Conservation (phyloP, 2,329 filamentous ascomycete genomes). For the Claviceps monticola region DNA sequence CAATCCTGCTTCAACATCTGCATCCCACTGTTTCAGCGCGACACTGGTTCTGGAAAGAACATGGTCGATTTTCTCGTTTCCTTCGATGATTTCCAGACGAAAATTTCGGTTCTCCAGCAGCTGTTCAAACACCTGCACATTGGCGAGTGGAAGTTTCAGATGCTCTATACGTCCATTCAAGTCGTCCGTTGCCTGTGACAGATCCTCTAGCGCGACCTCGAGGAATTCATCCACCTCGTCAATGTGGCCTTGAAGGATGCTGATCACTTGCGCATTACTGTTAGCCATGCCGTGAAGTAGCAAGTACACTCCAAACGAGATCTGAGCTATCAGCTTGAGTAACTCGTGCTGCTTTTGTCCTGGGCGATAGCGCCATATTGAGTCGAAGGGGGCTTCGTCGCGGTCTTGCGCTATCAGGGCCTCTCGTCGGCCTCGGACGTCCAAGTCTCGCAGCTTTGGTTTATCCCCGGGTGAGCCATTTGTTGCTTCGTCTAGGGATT, state of each 20-base stretch:
- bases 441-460: conserved; percentile 37
- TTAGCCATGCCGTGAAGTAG: conserved; percentile 76
- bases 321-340: conserved; percentile 80
- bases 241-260: conserved; percentile 81
- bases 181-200: conserved; percentile 64
- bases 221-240: conserved; percentile 89
- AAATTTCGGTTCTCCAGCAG: conserved; percentile 81
- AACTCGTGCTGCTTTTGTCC: conserved; percentile 75
- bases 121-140: conserved; percentile 67
- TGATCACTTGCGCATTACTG: conserved; percentile 75
- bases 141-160: conserved; percentile 70
- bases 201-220: conserved; percentile 73
- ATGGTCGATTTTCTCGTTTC: conserved; percentile 84
- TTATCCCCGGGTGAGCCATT: conserved; percentile 30
- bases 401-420: conserved; percentile 53
- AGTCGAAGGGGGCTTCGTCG: conserved; percentile 57
- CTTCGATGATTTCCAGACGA: conserved; percentile 65
- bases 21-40: conserved; percentile 61
- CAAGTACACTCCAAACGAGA: conserved; percentile 85
- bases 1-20: conserved; percentile 67
- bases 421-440: conserved; percentile 49
- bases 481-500: conserved; percentile 63
- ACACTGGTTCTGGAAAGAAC: conserved; percentile 68
- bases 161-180: conserved; percentile 68
- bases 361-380: conserved; percentile 61